These are phyloP conservation scores for Epichloe aotearoae DNA, from an alignment of 2,329 filamentous ascomycete genomes.

Conservation along the genomic window DNA sequence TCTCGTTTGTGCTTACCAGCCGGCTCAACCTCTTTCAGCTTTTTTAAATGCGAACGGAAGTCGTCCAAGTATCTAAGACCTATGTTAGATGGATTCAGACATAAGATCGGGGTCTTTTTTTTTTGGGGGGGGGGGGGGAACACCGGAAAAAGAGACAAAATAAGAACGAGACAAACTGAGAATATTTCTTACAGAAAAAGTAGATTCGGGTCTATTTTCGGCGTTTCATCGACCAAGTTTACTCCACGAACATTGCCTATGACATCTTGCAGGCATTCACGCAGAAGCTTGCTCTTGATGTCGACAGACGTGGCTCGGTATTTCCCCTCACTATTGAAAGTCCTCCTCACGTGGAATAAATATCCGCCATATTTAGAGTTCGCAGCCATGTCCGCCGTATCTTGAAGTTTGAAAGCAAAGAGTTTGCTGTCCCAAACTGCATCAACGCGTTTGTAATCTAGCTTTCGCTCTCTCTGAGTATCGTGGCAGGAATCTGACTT, in stretches of 20 bases:
- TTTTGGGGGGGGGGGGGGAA: no score
- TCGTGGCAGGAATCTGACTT: neutral
- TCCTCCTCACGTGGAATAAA: slow-evolving; percentile 70
- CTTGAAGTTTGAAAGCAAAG: slow-evolving; percentile 40
- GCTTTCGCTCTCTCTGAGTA: slow-evolving; percentile 14
- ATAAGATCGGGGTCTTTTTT: neutral
- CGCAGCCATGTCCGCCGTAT: slow-evolving; percentile 32
- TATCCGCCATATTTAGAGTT: slow-evolving; percentile 60
- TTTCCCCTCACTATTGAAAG: slow-evolving; percentile 75
- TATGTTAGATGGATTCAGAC: neutral
- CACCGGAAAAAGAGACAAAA: neutral
- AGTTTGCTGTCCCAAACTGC: slow-evolving; percentile 38
- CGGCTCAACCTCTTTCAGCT: slow-evolving; percentile 45
- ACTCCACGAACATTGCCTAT: slow-evolving; percentile 35
- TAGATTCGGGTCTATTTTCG: slow-evolving; percentile 58
- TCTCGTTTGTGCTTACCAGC: slow-evolving; percentile 37
- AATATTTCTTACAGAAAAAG: slow-evolving; percentile 42
- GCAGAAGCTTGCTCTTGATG: slow-evolving; percentile 70
- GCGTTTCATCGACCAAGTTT: slow-evolving; percentile 67
- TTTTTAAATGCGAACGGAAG: slow-evolving; percentile 49
- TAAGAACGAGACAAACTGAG: neutral
- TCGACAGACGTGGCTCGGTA: slow-evolving; percentile 62
- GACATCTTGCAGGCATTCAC: slow-evolving; percentile 41
- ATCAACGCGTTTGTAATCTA: slow-evolving; percentile 38
- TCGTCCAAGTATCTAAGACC: slow-evolving; percentile 55